A percentile compares a stretch with the other conserved stretches of the same genome.
Evolutionary conservation across 495 filamentous ascomycete species (phyloP).

Genomic region (Choiromyces venosus): DNA sequence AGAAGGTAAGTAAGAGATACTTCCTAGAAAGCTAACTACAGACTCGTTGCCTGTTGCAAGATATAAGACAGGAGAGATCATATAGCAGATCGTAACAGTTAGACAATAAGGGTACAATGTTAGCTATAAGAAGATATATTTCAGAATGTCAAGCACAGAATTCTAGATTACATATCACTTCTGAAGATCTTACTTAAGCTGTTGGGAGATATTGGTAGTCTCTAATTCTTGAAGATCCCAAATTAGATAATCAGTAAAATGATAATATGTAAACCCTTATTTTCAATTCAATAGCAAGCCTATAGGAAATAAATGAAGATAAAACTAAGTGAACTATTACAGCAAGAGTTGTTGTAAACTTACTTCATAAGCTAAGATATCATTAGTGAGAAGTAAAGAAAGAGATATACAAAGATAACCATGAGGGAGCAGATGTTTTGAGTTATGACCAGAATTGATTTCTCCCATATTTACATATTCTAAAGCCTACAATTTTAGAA

Average conservation of each 20-base stretch:
- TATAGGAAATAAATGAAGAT: neutral
- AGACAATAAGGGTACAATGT: too few relatives aligned
- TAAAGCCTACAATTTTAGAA: too few relatives aligned
- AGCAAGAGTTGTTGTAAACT: neutral
- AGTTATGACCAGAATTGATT: neutral
- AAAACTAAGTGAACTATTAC: neutral
- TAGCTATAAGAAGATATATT: too few relatives aligned
- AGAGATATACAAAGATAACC: constrained; percentile 8
- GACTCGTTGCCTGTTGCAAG: too few relatives aligned
- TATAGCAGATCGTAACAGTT: too few relatives aligned
- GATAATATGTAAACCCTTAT: neutral
- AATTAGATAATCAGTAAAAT: neutral
- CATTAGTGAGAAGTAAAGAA: constrained; percentile 9
- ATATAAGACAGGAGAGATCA: too few relatives aligned
- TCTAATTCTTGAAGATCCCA: neutral
- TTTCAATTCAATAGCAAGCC: neutral
- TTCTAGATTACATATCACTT: neutral
- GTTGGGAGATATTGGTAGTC: neutral
- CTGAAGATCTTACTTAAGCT: neutral
- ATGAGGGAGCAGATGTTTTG: constrained; percentile 12
- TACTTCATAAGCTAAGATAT: constrained; percentile 10
- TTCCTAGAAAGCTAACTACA: too few relatives aligned
- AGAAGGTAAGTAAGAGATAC: too few relatives aligned
- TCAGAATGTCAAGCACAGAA: too few relatives aligned
- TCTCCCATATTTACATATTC: too few relatives aligned